Evolutionary conservation across 169 alveolate species (phyloP).

Genomic region (Plasmodium sp.): DNA sequence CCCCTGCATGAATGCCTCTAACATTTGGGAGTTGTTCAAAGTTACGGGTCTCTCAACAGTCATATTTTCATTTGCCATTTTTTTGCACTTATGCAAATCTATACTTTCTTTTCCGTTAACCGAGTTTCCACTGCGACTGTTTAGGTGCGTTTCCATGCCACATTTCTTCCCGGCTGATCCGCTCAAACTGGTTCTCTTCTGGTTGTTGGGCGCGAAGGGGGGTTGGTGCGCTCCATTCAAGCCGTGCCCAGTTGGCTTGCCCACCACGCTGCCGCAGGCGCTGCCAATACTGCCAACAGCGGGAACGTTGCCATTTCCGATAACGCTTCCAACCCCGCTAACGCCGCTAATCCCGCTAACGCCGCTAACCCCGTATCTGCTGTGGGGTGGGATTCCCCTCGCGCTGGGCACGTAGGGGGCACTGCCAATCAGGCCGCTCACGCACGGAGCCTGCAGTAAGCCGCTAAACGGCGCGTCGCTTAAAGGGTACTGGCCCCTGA

Average conservation of each 20-base stretch:
- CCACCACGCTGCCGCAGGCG: not conserved
- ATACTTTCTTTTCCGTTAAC: slow-evolving; percentile 7
- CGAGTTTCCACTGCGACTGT: not conserved
- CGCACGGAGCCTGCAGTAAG: not conserved
- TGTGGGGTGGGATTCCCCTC: not conserved
- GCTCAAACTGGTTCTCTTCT: not conserved
- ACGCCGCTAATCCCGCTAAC: not conserved
- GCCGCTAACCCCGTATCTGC: not conserved
- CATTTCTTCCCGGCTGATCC: not conserved
- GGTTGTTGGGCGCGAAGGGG: not conserved
- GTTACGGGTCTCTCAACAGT: slow-evolving; percentile 63
- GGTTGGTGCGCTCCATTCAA: not conserved
- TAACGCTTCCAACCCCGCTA: not conserved
- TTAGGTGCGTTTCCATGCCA: not conserved
- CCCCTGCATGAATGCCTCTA: slow-evolving; percentile 78
- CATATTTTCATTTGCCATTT: slow-evolving; percentile 20
- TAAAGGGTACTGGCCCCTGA: not conserved
- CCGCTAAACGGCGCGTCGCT: not conserved
- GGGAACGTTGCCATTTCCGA: not conserved
- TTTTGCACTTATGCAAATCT: not conserved
- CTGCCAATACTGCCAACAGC: not conserved
- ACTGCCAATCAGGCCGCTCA: not conserved
- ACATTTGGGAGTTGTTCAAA: slow-evolving; percentile 70
- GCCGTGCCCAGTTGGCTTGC: not conserved
- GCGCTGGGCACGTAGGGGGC: not conserved